phyloP scores from a whole-genome alignment of 192 early-diverging fungal species.

The Chytriomyces sp. region DNA sequence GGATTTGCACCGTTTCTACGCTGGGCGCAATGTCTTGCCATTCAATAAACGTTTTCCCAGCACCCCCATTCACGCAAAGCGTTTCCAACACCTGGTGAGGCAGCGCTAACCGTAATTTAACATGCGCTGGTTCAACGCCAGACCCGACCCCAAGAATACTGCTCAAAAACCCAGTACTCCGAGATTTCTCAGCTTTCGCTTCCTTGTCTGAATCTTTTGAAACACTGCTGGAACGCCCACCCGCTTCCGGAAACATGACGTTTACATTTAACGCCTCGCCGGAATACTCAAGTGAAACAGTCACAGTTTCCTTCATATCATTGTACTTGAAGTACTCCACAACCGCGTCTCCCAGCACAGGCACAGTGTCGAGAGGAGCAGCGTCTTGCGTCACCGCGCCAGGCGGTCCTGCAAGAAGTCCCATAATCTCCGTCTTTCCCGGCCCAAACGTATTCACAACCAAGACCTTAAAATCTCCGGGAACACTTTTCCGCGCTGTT shows the following conservation, averaged over 20 bases:
- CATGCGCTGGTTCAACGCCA: not conserved
- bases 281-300: not conserved
- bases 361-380: not conserved
- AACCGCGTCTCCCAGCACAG: not conserved
- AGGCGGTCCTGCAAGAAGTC: too few relatives aligned
- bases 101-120: not conserved
- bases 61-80: slow-evolving; percentile 8
- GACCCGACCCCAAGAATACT: not conserved
- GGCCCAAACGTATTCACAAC: not conserved
- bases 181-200: not conserved
- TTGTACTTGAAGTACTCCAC: not conserved
- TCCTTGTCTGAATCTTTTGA: not conserved
- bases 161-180: not conserved
- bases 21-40: not conserved
- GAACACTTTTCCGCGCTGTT: not conserved
- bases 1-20: not conserved
- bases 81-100: slow-evolving; percentile 7
- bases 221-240: not conserved
- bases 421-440: not conserved
- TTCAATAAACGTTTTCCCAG: not conserved
- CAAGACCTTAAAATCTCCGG: not conserved
- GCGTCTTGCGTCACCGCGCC: not conserved
- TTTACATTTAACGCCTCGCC: not conserved
- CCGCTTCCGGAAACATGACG: not conserved
- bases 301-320: not conserved